A percentile compares a stretch with the other conserved stretches of the same genome.
phyloP scores from a whole-genome alignment of 305 asterid species.

The Solanum aculeatissimum region DNA sequence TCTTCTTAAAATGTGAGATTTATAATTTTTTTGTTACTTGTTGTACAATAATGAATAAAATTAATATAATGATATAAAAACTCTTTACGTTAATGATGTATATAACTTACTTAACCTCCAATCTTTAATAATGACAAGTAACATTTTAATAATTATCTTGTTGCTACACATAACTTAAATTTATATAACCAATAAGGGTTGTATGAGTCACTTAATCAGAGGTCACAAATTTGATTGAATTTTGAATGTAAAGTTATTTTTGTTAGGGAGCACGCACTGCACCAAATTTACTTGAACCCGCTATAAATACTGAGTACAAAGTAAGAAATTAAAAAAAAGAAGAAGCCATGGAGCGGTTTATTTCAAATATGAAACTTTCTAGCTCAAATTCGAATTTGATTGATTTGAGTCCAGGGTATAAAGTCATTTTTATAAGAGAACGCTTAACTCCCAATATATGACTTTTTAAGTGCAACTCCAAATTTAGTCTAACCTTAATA shows the following conservation, averaged over 20 bases:
- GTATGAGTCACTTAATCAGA: not conserved
- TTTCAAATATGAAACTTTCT: too few species aligned
- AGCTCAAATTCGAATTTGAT: not conserved
- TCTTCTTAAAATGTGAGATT: not conserved
- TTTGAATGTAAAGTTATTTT: not conserved
- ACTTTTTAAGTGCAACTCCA: not conserved
- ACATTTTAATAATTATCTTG: not conserved
- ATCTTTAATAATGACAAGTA: not conserved
- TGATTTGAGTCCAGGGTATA: not conserved
- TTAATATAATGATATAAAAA: not conserved
- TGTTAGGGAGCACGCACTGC: not conserved
- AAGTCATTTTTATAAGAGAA: not conserved
- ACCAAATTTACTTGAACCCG: too few species aligned
- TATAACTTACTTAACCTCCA: not conserved
- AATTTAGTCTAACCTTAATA: not conserved
- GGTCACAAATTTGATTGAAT: accelerated
- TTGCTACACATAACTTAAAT: not conserved
- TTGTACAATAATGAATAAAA: not conserved
- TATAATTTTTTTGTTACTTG: not conserved
- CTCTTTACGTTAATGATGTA: not conserved
- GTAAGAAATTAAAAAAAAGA: too few species aligned
- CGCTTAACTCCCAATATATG: too few species aligned
- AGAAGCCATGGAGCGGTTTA: too few species aligned
- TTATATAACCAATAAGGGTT: not conserved
- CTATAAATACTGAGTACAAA: too few species aligned